Percentiles rank a stretch among this genome's conserved stretches.
Conservation (phyloP, 345 rosid species). For the Ricinus communis region DNA sequence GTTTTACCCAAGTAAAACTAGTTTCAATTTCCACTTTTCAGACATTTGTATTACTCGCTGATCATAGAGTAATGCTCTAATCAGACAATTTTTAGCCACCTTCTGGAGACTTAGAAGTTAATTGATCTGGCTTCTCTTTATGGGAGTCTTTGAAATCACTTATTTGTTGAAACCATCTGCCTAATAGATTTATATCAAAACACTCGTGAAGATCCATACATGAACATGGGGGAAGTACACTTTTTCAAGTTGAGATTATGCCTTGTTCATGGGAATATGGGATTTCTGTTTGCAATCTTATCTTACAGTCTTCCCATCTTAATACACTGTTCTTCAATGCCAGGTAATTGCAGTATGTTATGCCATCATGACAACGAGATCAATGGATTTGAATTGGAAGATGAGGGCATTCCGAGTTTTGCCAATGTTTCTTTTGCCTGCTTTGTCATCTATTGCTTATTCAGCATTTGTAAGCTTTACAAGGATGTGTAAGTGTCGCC, state of each 20-base stretch:
- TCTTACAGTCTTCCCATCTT: neutral
- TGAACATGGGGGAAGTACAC: neutral
- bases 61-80: no score
- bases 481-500: conserved; percentile 54
- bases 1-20: neutral
- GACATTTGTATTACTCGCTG: no score
- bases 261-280: neutral
- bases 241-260: neutral
- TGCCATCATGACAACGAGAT: conserved; percentile 64
- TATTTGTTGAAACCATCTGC: neutral
- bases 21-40: neutral
- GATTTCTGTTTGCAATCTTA: neutral
- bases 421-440: conserved; percentile 76
- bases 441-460: conserved; percentile 49
- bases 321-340: neutral
- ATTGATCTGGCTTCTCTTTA: neutral
- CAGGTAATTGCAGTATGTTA: conserved; percentile 70
- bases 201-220: neutral
- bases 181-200: neutral
- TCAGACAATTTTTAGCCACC: neutral
- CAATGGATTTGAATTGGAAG: conserved; percentile 61
- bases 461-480: conserved; percentile 51
- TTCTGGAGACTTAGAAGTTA: neutral
- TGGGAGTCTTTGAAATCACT: neutral
- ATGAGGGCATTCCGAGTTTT: conserved; percentile 61